Evolutionary conservation across 2,329 filamentous ascomycete species (phyloP).

Genomic region (Cytospora schulzeri): DNA sequence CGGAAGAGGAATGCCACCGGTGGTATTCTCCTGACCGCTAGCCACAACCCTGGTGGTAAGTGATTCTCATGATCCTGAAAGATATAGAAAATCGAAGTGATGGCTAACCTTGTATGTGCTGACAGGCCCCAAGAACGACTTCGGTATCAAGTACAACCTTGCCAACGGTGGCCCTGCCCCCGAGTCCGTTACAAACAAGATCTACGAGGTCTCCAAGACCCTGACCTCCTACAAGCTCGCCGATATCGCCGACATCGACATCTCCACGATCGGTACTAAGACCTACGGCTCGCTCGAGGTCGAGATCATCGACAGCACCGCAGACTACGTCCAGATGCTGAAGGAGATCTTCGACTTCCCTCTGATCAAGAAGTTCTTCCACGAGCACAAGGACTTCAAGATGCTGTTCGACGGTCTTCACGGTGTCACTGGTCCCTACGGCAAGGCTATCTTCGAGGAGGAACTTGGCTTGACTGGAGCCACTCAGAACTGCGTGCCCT

Average conservation of each 20-base stretch:
- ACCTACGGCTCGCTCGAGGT: constrained; percentile 87
- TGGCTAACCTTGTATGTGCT: constrained; percentile 1
- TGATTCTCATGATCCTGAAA: not conserved
- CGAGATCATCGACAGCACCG: constrained; percentile 89
- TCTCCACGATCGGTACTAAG: constrained; percentile 77
- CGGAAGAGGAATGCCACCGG: constrained; percentile 93
- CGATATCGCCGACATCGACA: constrained; percentile 84
- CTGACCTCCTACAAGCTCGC: constrained; percentile 91
- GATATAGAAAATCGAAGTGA: not conserved
- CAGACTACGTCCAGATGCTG: constrained; percentile 91
- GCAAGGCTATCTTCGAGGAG: constrained; percentile 89
- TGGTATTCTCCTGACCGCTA: constrained; percentile 94
- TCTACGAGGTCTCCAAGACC: constrained; percentile 87
- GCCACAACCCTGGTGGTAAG: constrained; percentile 96
- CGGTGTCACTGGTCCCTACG: constrained; percentile 95
- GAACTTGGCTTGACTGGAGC: constrained; percentile 77
- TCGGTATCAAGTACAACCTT: constrained; percentile 99
- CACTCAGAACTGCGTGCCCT: constrained; percentile 90
- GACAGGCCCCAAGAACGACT: constrained; percentile 86
- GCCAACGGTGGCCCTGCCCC: constrained; percentile 94
- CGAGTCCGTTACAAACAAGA: constrained; percentile 97
- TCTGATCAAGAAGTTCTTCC: constrained; percentile 92
- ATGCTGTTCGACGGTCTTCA: constrained; percentile 93
- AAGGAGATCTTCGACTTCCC: constrained; percentile 99
- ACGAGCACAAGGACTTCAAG: constrained; percentile 87